Percentiles rank a stretch among this genome's conserved stretches.
phyloP scores from a whole-genome alignment of 441 rosid species.

The Omphalea diandra region DNA sequence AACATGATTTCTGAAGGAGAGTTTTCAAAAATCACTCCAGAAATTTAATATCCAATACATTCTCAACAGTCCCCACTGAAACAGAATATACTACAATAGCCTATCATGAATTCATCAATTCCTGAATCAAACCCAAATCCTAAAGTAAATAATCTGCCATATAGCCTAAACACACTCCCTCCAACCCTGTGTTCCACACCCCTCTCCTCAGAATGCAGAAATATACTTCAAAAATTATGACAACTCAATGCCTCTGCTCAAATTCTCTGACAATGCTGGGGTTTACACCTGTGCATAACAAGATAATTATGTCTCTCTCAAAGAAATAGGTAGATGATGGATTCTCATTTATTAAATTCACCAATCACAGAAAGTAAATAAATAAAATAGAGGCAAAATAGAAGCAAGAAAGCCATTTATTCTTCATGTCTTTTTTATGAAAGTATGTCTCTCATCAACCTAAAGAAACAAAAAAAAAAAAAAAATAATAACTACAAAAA shows the following conservation, averaged over 20 bases:
- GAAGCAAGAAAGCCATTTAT: conserved; percentile 33
- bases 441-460: conserved; percentile 33
- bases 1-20: background rate
- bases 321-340: conserved; percentile 16
- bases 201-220: background rate
- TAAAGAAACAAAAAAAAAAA: no score
- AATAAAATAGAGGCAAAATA: background rate
- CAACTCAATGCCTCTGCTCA: conserved; percentile 32
- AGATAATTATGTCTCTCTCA: conserved; percentile 29
- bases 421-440: conserved; percentile 30
- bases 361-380: conserved; percentile 4
- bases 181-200: background rate
- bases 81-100: conserved; percentile 1
- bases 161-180: conserved; percentile 1
- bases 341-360: conserved; percentile 9
- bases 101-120: conserved; percentile 13
- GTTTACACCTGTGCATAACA: conserved; percentile 43
- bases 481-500: conserved; percentile 35
- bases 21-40: conserved; percentile 14
- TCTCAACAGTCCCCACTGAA: conserved; percentile 4
- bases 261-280: conserved; percentile 31
- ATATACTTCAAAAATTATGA: conserved; percentile 21
- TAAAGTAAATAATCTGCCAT: conserved; percentile 13
- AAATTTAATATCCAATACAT: background rate
- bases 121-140: conserved; percentile 17